Percentiles rank a stretch among this genome's conserved stretches.
Evolutionary conservation across 2,329 filamentous ascomycete species (phyloP).

Genomic region (Diaporthe nobilis): DNA sequence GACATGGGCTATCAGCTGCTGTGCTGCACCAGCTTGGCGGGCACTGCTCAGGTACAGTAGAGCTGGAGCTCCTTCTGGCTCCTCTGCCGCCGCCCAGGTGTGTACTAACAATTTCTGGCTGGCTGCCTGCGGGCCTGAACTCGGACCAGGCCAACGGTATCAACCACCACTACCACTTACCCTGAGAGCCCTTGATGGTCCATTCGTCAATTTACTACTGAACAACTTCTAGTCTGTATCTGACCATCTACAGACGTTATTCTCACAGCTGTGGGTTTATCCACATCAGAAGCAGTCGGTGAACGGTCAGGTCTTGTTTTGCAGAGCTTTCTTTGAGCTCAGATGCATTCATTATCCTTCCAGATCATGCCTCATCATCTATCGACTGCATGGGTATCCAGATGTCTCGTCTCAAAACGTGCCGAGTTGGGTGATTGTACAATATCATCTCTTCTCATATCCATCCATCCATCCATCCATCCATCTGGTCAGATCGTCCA

Average conservation of each 20-base stretch:
- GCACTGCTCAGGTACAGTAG: neutral
- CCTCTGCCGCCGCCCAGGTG: neutral
- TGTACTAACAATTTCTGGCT: slow-evolving; percentile 34
- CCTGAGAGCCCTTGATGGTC: neutral
- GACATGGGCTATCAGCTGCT: slow-evolving; percentile 23
- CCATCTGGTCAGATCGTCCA: slow-evolving; percentile 19
- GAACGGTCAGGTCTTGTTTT: neutral
- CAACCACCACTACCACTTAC: neutral
- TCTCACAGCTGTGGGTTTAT: no score
- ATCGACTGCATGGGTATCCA: slow-evolving; percentile 15
- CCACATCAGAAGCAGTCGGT: neutral
- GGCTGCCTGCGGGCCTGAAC: neutral
- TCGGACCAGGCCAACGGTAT: neutral
- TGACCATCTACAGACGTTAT: neutral
- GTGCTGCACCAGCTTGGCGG: neutral
- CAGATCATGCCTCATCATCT: slow-evolving; percentile 30
- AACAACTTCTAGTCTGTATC: neutral
- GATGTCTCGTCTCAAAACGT: slow-evolving; percentile 13
- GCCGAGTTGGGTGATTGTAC: slow-evolving; percentile 12
- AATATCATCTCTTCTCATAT: slow-evolving; percentile 18
- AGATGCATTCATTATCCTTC: slow-evolving; percentile 26
- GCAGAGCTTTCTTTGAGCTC: slow-evolving; percentile 31
- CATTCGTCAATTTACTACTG: neutral
- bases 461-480: neutral
- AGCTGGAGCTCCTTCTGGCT: slow-evolving; percentile 7